These are phyloP conservation scores for Geranium rotundifolium DNA, from an alignment of 345 rosid species.

Conservation along the genomic window DNA sequence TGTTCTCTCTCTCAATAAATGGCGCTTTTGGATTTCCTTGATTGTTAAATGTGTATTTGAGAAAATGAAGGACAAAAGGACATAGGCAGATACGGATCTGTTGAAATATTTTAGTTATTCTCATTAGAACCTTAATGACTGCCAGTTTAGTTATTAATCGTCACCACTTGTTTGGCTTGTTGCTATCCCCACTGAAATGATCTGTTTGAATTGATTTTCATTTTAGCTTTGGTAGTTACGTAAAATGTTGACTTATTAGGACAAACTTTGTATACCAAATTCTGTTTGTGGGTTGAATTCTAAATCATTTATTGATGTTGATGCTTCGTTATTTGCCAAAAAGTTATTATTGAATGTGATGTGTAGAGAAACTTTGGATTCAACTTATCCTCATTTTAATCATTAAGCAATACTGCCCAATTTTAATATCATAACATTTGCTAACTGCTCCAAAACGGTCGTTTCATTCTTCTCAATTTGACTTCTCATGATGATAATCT, in stretches of 20 bases:
- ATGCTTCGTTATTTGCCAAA: not conserved
- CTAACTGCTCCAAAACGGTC: not conserved
- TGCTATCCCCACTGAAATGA: no score
- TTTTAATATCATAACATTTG: not conserved
- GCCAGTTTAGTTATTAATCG: not conserved
- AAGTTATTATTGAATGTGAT: not conserved
- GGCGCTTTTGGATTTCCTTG: no score
- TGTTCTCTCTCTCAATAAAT: no score
- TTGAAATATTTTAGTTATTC: not conserved
- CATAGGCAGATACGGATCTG: not conserved
- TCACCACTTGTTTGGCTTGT: not conserved
- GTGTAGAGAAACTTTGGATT: not conserved
- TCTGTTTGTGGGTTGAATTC: no score
- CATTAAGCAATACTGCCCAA: not conserved
- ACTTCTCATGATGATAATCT: not conserved
- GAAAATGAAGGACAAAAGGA: not conserved
- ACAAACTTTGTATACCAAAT: no score
- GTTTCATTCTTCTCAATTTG: not conserved
- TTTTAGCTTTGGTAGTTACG: not conserved
- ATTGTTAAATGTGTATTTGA: not conserved
- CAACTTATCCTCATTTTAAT: not conserved
- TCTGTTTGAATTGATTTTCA: not conserved
- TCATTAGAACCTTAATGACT: not conserved
- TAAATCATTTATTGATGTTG: not conserved
- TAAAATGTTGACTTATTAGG: not conserved